Evolutionary conservation across 2,329 filamentous ascomycete species (phyloP).

Genomic region (Clarireedia hainanense): DNA sequence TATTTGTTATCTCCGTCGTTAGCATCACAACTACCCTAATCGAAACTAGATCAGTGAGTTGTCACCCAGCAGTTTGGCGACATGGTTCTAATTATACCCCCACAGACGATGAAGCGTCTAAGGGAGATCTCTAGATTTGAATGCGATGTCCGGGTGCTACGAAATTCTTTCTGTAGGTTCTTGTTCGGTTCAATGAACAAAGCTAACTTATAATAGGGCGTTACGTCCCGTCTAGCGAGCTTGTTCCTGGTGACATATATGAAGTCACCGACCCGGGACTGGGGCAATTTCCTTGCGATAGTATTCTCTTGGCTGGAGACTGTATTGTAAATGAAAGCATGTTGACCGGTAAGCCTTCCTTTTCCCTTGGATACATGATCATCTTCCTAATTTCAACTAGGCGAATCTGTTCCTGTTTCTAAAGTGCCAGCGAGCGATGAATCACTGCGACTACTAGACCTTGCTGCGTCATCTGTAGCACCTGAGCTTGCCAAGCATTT

Average conservation of each 20-base stretch:
- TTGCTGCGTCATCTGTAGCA: constrained; percentile 74
- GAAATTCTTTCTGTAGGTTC: constrained; percentile 80
- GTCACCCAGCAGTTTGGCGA: constrained; percentile 11
- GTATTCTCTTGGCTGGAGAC: constrained; percentile 82
- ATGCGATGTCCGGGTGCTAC: constrained; percentile 86
- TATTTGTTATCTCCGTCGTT: constrained; percentile 87
- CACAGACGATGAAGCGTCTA: constrained; percentile 76
- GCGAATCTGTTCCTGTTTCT: constrained; percentile 93
- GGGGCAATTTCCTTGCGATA: constrained; percentile 84
- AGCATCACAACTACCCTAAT: constrained; percentile 85
- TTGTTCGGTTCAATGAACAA: background rate
- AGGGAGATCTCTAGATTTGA: constrained; percentile 91
- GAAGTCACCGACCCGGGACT: constrained; percentile 92
- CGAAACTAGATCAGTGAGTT: constrained; percentile 72
- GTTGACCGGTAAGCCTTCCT: constrained; percentile 57
- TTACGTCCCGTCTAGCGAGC: constrained; percentile 74
- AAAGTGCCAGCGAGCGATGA: constrained; percentile 81
- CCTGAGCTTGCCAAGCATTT: constrained; percentile 82
- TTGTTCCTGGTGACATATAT: constrained; percentile 93
- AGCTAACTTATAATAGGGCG: constrained; percentile 48
- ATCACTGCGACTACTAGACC: constrained; percentile 65
- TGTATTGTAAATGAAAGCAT: constrained; percentile 99
- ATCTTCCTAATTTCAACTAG: constrained; percentile 32
- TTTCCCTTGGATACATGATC: background rate
- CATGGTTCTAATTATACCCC: background rate